A percentile compares a stretch with the other conserved stretches of the same genome.
phyloP scores from a whole-genome alignment of 768 basidiomycete genomes.

The Boletus pseudo-olivaceus region DNA sequence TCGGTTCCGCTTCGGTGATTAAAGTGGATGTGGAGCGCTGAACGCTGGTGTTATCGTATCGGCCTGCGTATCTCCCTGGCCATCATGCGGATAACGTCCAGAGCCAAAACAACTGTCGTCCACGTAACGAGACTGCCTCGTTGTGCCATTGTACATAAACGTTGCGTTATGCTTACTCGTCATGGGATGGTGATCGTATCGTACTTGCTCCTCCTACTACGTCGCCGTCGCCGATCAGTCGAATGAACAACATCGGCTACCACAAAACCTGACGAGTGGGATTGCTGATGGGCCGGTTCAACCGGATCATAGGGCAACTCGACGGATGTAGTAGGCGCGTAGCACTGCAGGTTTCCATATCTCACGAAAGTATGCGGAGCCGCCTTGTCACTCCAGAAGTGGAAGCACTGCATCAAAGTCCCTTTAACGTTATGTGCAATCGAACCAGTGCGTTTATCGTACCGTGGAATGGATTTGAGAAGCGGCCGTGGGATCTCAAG shows the following conservation, averaged over 20 bases:
- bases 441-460: background rate
- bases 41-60: background rate
- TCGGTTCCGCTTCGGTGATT: background rate
- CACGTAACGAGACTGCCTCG: background rate
- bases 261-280: too few relatives aligned
- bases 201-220: background rate
- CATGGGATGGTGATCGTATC: background rate
- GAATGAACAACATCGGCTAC: too few relatives aligned
- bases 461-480: background rate
- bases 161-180: background rate
- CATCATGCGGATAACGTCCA: background rate
- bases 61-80: background rate
- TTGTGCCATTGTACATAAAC: background rate
- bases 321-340: background rate
- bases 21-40: background rate
- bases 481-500: too few relatives aligned
- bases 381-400: background rate
- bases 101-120: background rate
- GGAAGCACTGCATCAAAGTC: background rate
- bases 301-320: background rate
- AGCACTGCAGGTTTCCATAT: background rate
- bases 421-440: background rate
- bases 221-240: too few relatives aligned
- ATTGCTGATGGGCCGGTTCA: too few relatives aligned
- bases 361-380: background rate